A percentile compares a stretch with the other conserved stretches of the same genome.
These are phyloP conservation scores for Scenedesmus sp. DNA, from an alignment of 163 green algal species.

Conservation along the genomic window DNA sequence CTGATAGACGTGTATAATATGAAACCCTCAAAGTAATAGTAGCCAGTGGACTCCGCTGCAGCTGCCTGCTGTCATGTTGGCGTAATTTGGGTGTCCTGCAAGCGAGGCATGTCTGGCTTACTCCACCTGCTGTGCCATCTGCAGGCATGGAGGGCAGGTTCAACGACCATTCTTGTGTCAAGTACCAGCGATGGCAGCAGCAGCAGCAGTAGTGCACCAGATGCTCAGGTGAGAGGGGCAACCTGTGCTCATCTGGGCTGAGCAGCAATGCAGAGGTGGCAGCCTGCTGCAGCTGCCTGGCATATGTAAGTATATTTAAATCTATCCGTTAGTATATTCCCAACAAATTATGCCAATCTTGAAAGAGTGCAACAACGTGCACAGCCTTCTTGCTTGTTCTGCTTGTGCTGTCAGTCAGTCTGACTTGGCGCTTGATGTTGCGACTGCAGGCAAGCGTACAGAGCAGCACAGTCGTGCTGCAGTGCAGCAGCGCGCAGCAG, in stretches of 20 bases:
- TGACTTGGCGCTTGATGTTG: neutral
- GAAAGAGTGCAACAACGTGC: too few relatives aligned
- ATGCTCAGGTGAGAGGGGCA: neutral
- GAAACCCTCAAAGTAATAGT: neutral
- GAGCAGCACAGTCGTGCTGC: neutral
- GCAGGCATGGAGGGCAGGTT: neutral
- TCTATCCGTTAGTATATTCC: neutral
- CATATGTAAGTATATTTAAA: neutral
- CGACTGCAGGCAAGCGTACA: neutral
- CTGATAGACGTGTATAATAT: too few relatives aligned
- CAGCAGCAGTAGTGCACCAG: neutral
- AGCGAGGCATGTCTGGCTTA: neutral
- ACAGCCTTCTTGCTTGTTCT: neutral
- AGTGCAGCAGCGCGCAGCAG: conserved; percentile 12
- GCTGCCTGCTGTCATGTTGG: neutral
- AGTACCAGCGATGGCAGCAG: neutral
- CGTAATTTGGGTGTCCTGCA: neutral
- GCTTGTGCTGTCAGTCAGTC: neutral
- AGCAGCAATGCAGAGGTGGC: too few relatives aligned
- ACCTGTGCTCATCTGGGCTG: too few relatives aligned
- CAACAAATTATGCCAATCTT: neutral
- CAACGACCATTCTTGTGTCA: neutral
- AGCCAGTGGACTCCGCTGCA: neutral
- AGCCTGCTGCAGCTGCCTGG: too few relatives aligned
- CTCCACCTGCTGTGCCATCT: neutral